These are phyloP conservation scores for Aspergillus latus DNA, from an alignment of 2,329 filamentous ascomycete genomes.

Conservation along the genomic window DNA sequence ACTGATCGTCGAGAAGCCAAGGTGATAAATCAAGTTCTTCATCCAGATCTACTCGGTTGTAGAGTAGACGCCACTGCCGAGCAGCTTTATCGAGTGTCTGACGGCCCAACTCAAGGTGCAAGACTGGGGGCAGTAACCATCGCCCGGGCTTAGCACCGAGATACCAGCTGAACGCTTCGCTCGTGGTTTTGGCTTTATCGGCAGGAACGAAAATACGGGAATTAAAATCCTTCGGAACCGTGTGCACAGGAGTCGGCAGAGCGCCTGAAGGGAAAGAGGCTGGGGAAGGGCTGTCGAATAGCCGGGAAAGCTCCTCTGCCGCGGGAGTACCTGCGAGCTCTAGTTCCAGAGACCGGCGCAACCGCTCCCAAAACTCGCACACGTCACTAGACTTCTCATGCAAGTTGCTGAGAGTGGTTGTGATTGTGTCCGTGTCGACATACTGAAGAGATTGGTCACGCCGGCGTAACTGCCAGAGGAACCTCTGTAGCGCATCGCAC, in stretches of 20 bases:
- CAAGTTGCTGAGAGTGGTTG: slow-evolving; percentile 41
- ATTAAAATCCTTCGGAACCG: slow-evolving; percentile 39
- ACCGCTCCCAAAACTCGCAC: slow-evolving; percentile 55
- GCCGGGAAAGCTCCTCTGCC: slow-evolving; percentile 40
- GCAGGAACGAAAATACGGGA: slow-evolving; percentile 42
- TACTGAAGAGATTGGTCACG: slow-evolving; percentile 41
- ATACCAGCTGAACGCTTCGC: slow-evolving; percentile 36
- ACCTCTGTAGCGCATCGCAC: slow-evolving; percentile 51
- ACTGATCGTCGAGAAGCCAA: slow-evolving; percentile 34
- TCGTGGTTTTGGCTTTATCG: slow-evolving; percentile 38
- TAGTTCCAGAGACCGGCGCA: slow-evolving; percentile 53
- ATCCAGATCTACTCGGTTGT: slow-evolving; percentile 57
- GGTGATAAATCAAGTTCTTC: slow-evolving; percentile 52
- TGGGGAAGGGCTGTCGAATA: slow-evolving; percentile 48
- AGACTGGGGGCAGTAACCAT: slow-evolving; percentile 49
- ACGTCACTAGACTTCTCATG: slow-evolving; percentile 53
- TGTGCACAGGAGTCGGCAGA: slow-evolving; percentile 33
- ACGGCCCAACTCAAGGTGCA: slow-evolving; percentile 58
- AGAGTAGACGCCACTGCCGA: slow-evolving; percentile 58
- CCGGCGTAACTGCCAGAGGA: slow-evolving; percentile 53
- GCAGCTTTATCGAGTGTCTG: slow-evolving; percentile 56
- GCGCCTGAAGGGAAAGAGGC: slow-evolving; percentile 8
- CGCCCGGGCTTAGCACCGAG: slow-evolving; percentile 36
- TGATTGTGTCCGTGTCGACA: slow-evolving; percentile 45
- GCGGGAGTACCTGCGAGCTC: slow-evolving; percentile 51